A percentile compares a stretch with the other conserved stretches of the same genome.
These are phyloP conservation scores for Boletus huronensis DNA, from an alignment of 768 basidiomycete genomes.

Conservation along the genomic window DNA sequence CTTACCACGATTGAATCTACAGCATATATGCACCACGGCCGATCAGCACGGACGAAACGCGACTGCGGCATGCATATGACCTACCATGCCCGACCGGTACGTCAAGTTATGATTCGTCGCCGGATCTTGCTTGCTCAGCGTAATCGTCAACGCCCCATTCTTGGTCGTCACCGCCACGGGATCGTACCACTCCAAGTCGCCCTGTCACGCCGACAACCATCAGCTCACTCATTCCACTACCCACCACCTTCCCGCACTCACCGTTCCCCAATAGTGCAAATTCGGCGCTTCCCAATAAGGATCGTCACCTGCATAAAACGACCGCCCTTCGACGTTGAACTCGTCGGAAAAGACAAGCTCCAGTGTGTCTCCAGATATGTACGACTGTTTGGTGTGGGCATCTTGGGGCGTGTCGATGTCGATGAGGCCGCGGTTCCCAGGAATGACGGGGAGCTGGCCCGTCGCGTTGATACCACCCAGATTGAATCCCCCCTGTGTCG, in stretches of 20 bases:
- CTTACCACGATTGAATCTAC: constrained; percentile 32
- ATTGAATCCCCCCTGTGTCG: constrained; percentile 59
- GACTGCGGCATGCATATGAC: background rate
- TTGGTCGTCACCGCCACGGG: constrained; percentile 50
- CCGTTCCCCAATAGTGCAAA: constrained; percentile 66
- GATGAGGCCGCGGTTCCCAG: constrained; percentile 47
- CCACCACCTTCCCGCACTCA: constrained; percentile 23
- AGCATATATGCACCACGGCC: constrained; percentile 10
- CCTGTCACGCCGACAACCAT: constrained; percentile 10
- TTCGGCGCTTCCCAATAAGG: constrained; percentile 56
- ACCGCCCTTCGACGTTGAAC: constrained; percentile 69
- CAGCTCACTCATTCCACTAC: background rate
- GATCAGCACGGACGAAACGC: constrained; percentile 23
- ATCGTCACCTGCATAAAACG: constrained; percentile 68
- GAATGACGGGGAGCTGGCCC: constrained; percentile 54
- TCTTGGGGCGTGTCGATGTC: constrained; percentile 53
- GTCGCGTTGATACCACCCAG: constrained; percentile 72
- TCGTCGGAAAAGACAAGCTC: constrained; percentile 78
- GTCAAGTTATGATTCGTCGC: constrained; percentile 44
- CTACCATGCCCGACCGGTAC: constrained; percentile 42
- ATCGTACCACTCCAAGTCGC: constrained; percentile 59
- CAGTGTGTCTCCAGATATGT: constrained; percentile 34
- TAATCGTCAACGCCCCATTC: constrained; percentile 49
- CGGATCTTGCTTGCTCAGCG: constrained; percentile 41
- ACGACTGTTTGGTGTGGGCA: constrained; percentile 39